phyloP scores from a whole-genome alignment of 768 basidiomycete species.

The Kwoniella sp. region DNA sequence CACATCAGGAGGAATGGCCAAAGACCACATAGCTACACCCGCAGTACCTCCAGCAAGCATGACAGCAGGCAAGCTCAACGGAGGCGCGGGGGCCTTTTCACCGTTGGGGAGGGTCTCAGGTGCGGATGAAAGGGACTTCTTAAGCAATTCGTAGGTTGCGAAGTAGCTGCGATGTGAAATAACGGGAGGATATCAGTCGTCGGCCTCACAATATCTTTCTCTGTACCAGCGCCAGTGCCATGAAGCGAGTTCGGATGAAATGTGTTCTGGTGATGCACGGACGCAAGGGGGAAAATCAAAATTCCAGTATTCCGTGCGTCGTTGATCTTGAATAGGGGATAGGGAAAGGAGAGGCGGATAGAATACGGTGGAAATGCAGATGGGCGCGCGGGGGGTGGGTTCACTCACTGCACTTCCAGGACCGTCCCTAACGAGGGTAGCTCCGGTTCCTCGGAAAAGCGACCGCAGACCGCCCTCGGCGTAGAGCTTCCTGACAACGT shows the following conservation, averaged over 20 bases:
- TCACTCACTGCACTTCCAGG: conserved; percentile 88
- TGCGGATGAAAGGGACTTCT: conserved; percentile 69
- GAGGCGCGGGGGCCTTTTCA: conserved; percentile 65
- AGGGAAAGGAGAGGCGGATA: too few relatives aligned
- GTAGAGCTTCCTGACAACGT: conserved; percentile 88
- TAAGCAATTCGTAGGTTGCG: conserved; percentile 92
- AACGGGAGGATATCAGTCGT: not conserved
- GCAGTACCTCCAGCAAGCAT: conserved; percentile 91
- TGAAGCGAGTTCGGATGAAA: too few relatives aligned
- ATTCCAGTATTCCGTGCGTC: too few relatives aligned
- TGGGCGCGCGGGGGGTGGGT: not conserved
- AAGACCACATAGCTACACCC: conserved; percentile 96
- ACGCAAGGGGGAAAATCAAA: too few relatives aligned
- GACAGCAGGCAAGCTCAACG: conserved; percentile 80
- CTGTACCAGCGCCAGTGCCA: too few relatives aligned
- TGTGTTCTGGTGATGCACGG: too few relatives aligned
- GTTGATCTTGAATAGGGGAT: too few relatives aligned
- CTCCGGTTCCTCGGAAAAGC: conserved; percentile 87
- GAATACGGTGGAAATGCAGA: too few relatives aligned
- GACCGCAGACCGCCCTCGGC: conserved; percentile 87
- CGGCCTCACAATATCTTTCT: too few relatives aligned
- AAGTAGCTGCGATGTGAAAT: conserved; percentile 75
- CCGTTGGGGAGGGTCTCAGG: conserved; percentile 30
- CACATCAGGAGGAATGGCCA: conserved; percentile 96
- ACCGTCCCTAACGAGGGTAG: conserved; percentile 92